Base-by-base conservation (phyloP, 192 early-diverging fungal species). In the Coemansia sp. region DNA sequence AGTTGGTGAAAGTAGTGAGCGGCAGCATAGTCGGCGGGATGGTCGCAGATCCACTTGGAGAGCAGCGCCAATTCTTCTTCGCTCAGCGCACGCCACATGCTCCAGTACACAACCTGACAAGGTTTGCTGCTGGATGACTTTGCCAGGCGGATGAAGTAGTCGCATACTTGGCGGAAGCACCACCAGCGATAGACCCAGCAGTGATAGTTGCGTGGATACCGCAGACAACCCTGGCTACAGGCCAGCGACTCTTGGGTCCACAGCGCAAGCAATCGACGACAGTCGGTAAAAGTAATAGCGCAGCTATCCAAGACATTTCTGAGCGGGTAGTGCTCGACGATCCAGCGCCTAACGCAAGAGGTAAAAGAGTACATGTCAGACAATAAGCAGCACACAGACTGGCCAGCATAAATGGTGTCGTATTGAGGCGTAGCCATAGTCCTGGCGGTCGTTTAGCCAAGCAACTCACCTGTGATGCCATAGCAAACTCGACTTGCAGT, bases 111-210 rank as follows among this genome's bases (percentile, higher is more conserved):
- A 32, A 12, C 17, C 25, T 31, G 27, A 31, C 51, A n/a, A 54
- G 51, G 29, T n/a, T 15, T 32, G 29, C 17, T 54, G 12, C 27
- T 17, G 14, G 51, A 29, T 6, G 14, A 15, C 15, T 31, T 31
- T 32, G 51, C 51, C 8, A 25, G 27, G 27, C 4, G 14, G 6
- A 32, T 32, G 12, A 54, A 54, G 6, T 31, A 31, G 29, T 43
- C 25, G n/a, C 20, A 22, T 31, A 61, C 27, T 39, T 41, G 36
- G 32, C 42, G 22, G 25, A 60, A 60, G 49, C 46, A 62, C 78
- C 78, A 80, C 78, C 78, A 80, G 19, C 78, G 64, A 46, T 74
- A 80, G 7, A 75, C 78, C 78, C 78, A 80, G 69, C 78, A 80
- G 37, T 80, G 73, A 58, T 80, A 80, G 65, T 80, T 80, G 20